A percentile compares a stretch with the other conserved stretches of the same genome.
Evolutionary conservation across 495 filamentous ascomycete genomes (phyloP).

Genomic region (Neurospora sp.): DNA sequence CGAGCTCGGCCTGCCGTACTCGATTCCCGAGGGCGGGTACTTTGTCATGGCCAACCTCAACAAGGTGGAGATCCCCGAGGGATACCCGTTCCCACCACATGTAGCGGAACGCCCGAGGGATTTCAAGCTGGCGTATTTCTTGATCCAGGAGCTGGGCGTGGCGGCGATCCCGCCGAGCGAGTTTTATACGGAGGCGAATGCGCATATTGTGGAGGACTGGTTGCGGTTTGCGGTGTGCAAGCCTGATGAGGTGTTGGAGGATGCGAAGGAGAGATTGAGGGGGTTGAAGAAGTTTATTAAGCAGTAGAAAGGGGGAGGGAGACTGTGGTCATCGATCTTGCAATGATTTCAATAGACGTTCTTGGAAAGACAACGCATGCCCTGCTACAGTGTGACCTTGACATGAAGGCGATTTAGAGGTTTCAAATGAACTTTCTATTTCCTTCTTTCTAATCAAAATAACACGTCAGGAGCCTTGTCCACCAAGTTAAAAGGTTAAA

Average conservation of each 20-base stretch:
- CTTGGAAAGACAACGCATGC: background rate
- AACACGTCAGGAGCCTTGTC: background rate
- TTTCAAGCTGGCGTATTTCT: constrained; percentile 90
- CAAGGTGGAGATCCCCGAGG: constrained; percentile 68
- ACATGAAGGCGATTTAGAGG: background rate
- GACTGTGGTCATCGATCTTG: background rate
- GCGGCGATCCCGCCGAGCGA: constrained; percentile 94
- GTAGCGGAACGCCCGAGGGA: constrained; percentile 78
- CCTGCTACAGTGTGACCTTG: background rate
- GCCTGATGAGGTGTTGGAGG: constrained; percentile 79
- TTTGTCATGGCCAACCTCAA: constrained; percentile 89
- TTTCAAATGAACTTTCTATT: background rate
- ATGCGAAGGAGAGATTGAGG: constrained; percentile 78
- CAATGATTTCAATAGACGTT: background rate
- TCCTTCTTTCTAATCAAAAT: background rate
- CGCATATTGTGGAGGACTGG: constrained; percentile 82
- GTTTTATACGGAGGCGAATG: constrained; percentile 81
- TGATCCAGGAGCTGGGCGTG: constrained; percentile 92
- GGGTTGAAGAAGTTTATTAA: constrained; percentile 73
- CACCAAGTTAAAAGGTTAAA: too few relatives aligned
- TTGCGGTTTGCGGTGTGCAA: constrained; percentile 96
- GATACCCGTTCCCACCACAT: constrained; percentile 81
- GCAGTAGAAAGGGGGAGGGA: background rate
- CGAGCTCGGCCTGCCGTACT: constrained; percentile 85
- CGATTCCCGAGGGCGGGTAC: constrained; percentile 89